These are phyloP conservation scores for Cladosporium sp. DNA, from an alignment of 2,329 filamentous ascomycete genomes.

Conservation along the genomic window DNA sequence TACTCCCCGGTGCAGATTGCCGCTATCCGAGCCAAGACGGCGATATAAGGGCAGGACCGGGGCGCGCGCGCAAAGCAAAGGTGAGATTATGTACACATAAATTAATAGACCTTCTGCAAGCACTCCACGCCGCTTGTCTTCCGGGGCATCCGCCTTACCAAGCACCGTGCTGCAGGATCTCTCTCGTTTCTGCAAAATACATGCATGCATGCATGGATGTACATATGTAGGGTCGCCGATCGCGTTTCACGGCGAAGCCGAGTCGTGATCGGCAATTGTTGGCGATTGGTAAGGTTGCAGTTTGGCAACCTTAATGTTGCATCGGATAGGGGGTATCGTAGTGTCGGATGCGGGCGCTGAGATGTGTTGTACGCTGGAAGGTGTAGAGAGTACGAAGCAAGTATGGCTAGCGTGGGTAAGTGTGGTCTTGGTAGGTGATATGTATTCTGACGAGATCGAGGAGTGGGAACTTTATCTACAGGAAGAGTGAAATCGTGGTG, in stretches of 20 bases:
- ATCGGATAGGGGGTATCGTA: neutral
- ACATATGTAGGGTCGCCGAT: neutral
- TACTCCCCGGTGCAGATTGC: neutral
- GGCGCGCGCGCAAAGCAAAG: neutral
- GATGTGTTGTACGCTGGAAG: neutral
- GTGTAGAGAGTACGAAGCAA: neutral
- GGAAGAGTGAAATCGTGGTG: neutral
- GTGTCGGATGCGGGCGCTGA: neutral
- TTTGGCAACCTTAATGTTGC: neutral
- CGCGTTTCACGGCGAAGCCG: constrained; percentile 7
- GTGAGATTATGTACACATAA: neutral
- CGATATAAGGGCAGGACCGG: neutral
- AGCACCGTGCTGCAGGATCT: neutral
- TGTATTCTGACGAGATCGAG: neutral
- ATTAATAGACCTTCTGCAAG: neutral
- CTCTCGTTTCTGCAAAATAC: neutral
- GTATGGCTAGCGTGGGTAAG: neutral
- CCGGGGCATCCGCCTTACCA: neutral
- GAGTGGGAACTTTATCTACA: neutral
- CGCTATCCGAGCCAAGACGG: neutral
- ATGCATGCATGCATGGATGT: neutral
- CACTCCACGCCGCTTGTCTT: neutral
- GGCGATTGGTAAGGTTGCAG: neutral
- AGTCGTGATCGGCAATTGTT: neutral
- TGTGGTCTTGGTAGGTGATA: too few relatives aligned